These are phyloP conservation scores for Aspergillus bombycis DNA, from an alignment of 2,329 filamentous ascomycete species.

Conservation along the genomic window DNA sequence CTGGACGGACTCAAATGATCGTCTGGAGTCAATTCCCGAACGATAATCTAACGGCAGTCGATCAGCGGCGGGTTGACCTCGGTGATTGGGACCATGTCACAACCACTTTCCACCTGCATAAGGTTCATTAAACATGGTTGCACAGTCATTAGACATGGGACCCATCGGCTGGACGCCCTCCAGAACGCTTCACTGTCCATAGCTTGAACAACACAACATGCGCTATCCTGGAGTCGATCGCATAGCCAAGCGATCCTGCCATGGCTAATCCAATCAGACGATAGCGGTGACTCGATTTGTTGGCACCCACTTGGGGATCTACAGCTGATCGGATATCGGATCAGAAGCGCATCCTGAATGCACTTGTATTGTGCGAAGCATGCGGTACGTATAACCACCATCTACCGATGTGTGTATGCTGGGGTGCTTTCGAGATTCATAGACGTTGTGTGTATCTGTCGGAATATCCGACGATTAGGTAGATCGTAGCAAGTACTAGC, in stretches of 20 bases:
- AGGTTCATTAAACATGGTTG: slow-evolving; percentile 3
- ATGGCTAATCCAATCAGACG: neutral
- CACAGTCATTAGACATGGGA: neutral
- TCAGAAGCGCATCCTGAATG: neutral
- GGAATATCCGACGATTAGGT: neutral
- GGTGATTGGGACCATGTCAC: slow-evolving; percentile 3
- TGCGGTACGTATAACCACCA: neutral
- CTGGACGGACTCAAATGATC: neutral
- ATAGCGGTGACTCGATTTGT: neutral
- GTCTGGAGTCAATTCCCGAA: neutral
- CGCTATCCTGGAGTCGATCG: neutral
- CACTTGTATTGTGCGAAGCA: neutral
- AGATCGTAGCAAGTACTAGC: neutral
- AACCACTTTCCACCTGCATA: neutral
- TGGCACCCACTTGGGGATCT: neutral
- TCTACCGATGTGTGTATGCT: neutral
- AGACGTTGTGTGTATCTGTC: too few species aligned
- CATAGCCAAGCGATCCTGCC: neutral
- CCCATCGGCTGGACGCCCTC: neutral
- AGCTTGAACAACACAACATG: neutral
- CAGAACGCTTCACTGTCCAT: neutral
- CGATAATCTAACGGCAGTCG: neutral
- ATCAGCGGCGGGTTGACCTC: neutral
- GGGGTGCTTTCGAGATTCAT: neutral
- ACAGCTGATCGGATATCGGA: neutral